Evolutionary conservation across 2,329 filamentous ascomycete species (phyloP), one percentile per base, ranked within the genome.

Genomic region (Neofusicoccum ribis): DNA sequence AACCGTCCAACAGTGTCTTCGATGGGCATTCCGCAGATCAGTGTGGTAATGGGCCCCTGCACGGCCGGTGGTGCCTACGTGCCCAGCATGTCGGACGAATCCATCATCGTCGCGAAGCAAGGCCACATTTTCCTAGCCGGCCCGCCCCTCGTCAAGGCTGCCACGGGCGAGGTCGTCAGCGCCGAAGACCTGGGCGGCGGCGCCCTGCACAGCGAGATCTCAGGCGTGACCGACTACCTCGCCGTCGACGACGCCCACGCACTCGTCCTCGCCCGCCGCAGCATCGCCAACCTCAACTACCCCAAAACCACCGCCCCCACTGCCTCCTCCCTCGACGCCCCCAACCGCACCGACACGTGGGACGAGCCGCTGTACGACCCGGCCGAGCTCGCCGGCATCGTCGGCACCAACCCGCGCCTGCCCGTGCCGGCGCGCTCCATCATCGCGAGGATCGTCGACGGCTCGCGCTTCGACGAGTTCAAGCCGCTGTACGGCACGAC

Each of bases 41-140:
- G 92, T 9, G 92, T 97, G 2, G 94, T 99, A 52, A 97, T 99
- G 94, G 94, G 94, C 0, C 91, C 94, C 49, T 99, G 95, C 80
- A 99, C 95, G 0, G 94, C 94, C 1, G 94, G 94, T 59, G 94
- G 94, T 54, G 94, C 94, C 27, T 98, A 99, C 76, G 93, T 98
- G 11, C 94, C 94, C 11, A 92, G 92, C 72, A 98, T 99, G 94
- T 94, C 91, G 67, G 95, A 98, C 76, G 95, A 98, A 83, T 93
- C 88, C 75, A 97, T 99, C 78, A 98, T 99, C 69, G 95, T 98
- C 44, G 88, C 92, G 73, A 90, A 93, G 61, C 93, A 97, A 77
- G 94, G 94, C n/a, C 93, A 96, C 70, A 97, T 99, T 75, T 99
- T 98, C 82, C 87, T 99, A 1, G 94, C 94, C 0, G 95, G 94